phyloP scores from a whole-genome alignment of 305 asterid species.

The Salvia sclarea region DNA sequence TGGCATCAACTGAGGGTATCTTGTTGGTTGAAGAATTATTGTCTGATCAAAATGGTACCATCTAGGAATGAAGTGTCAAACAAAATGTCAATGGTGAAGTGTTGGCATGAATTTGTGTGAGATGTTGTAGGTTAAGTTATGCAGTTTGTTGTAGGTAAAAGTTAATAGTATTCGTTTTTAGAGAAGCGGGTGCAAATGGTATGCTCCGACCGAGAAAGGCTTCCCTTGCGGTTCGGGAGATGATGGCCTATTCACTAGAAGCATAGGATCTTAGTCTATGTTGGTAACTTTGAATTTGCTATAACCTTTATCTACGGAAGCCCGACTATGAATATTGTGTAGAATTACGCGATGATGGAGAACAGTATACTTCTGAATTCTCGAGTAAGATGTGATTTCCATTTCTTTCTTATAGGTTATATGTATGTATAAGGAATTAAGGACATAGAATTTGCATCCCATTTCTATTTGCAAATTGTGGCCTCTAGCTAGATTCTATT shows the following conservation, averaged over 20 bases:
- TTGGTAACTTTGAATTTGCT: background rate
- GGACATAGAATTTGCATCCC: background rate
- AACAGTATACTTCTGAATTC: background rate
- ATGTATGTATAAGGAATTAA: background rate
- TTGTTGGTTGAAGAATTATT: conserved; percentile 6
- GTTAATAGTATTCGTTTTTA: background rate
- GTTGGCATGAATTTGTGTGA: background rate
- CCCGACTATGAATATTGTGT: background rate
- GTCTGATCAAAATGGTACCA: conserved; percentile 1
- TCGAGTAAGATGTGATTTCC: background rate
- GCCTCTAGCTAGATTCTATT: background rate
- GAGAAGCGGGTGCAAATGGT: background rate
- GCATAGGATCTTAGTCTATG: background rate
- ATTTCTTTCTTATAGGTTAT: background rate
- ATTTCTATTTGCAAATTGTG: background rate
- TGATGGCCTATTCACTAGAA: background rate
- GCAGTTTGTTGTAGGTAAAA: no score
- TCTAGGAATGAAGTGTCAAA: conserved; percentile 6
- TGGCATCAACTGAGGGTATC: background rate
- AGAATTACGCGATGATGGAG: no score
- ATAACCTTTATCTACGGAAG: background rate
- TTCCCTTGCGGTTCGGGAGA: background rate
- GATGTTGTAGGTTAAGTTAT: background rate
- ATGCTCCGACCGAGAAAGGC: no score
- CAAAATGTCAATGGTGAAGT: background rate